phyloP scores from a whole-genome alignment of 495 filamentous ascomycete genomes.

The Xylaria palmicola region DNA sequence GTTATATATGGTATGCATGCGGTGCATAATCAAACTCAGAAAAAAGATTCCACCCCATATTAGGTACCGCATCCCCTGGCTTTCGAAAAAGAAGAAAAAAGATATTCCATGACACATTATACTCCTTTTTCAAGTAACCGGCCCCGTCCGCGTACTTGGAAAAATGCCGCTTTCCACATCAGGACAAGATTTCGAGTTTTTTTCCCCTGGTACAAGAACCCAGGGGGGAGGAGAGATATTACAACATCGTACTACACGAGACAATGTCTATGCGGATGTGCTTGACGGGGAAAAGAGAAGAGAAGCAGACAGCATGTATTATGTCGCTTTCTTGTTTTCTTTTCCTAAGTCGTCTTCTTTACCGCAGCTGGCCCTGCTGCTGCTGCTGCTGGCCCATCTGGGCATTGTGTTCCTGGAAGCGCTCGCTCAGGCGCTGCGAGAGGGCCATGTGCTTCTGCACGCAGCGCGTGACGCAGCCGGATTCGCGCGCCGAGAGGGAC shows the following conservation, averaged over 20 bases:
- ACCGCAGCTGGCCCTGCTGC: constrained; percentile 42
- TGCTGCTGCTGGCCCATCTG: constrained; percentile 74
- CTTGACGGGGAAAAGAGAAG: background rate
- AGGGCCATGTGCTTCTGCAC: constrained; percentile 93
- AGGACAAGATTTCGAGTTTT: too few species aligned
- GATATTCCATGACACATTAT: background rate
- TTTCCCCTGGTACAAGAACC: too few species aligned
- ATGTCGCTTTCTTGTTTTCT: background rate
- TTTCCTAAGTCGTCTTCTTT: background rate
- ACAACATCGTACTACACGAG: background rate
- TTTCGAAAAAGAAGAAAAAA: too few species aligned
- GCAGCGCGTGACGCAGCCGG: constrained; percentile 87
- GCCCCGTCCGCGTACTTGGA: too few species aligned
- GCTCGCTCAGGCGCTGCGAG: constrained; percentile 78
- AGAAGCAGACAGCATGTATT: too few species aligned
- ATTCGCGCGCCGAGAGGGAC: constrained; percentile 79
- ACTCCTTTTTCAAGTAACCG: too few species aligned
- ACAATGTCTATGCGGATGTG: background rate
- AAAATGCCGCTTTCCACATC: too few species aligned
- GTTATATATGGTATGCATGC: background rate
- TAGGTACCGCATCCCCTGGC: too few species aligned
- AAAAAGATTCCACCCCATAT: too few species aligned
- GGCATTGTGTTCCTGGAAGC: constrained; percentile 93
- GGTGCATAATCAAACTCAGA: too few species aligned
- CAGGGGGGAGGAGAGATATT: too few species aligned